A percentile compares a stretch with the other conserved stretches of the same genome.
These are phyloP conservation scores for Starmerella ratchasimensis DNA, from an alignment of 805 yeast genomes.

Conservation along the genomic window DNA sequence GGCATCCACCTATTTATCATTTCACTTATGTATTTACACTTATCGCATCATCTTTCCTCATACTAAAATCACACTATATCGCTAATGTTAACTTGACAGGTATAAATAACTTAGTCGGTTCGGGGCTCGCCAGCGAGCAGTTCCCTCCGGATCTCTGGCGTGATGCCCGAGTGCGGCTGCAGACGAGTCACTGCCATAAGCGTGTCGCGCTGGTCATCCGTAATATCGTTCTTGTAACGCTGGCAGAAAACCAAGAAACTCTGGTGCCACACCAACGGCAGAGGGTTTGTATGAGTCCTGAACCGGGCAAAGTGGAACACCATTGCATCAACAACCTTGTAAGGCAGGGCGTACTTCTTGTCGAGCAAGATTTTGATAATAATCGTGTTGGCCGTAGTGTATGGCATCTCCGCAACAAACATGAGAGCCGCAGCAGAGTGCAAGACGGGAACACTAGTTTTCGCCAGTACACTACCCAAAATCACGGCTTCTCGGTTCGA, in stretches of 20 bases:
- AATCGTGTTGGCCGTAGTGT: slow-evolving; percentile 76
- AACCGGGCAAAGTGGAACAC: slow-evolving; percentile 91
- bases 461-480: slow-evolving; percentile 79
- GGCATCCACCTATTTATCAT: too few species aligned
- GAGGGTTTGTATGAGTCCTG: slow-evolving; percentile 40
- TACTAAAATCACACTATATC: neutral
- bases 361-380: slow-evolving; percentile 82
- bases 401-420: slow-evolving; percentile 68
- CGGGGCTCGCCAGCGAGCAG: slow-evolving; percentile 54
- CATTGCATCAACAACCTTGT: slow-evolving; percentile 85
- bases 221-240: slow-evolving; percentile 90
- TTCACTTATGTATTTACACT: neutral
- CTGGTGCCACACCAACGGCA: slow-evolving; percentile 97
- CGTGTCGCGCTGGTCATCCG: slow-evolving; percentile 97
- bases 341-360: slow-evolving; percentile 92
- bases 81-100: neutral
- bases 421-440: slow-evolving; percentile 94
- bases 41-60: too few species aligned
- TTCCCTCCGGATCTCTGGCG: slow-evolving; percentile 91
- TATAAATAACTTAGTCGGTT: slow-evolving; percentile 1
- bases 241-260: slow-evolving; percentile 90
- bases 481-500: slow-evolving; percentile 88
- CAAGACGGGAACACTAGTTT: slow-evolving; percentile 82
- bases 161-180: slow-evolving; percentile 75
- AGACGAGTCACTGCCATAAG: slow-evolving; percentile 80